Evolutionary conservation across 148 eudicot species (phyloP).

Genomic region (Vaccinium myrtillus): DNA sequence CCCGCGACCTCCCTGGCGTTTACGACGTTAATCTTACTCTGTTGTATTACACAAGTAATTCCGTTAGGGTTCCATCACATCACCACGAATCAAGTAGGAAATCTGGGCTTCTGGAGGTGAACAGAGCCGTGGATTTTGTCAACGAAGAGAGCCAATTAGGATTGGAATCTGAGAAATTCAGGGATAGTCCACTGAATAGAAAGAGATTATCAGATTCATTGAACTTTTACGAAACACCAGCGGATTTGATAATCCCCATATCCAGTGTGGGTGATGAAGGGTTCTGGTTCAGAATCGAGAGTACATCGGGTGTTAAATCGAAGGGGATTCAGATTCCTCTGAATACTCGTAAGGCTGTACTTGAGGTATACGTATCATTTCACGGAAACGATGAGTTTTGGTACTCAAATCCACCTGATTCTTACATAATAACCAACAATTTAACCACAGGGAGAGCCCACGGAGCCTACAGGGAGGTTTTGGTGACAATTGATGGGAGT

Average conservation of each 20-base stretch:
- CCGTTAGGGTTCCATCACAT: slow-evolving; percentile 13
- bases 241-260: slow-evolving; percentile 80
- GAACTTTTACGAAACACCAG: slow-evolving; percentile 46
- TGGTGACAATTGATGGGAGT: slow-evolving; percentile 59
- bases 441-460: slow-evolving; percentile 52
- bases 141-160: slow-evolving; percentile 2
- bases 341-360: slow-evolving; percentile 53
- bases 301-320: slow-evolving; percentile 34
- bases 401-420: slow-evolving; percentile 81
- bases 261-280: slow-evolving; percentile 40
- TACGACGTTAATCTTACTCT: slow-evolving; percentile 53
- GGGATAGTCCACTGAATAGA: not conserved
- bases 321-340: slow-evolving; percentile 42
- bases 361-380: slow-evolving; percentile 74
- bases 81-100: slow-evolving; percentile 16
- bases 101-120: slow-evolving; percentile 26
- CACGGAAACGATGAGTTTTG: slow-evolving; percentile 96
- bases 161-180: slow-evolving; percentile 15
- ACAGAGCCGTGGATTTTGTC: not conserved
- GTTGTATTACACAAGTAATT: slow-evolving; percentile 33
- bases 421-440: slow-evolving; percentile 50
- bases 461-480: slow-evolving; percentile 68
- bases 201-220: not conserved
- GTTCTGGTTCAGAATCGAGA: slow-evolving; percentile 68
- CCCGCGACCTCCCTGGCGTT: slow-evolving; percentile 61